A percentile compares a stretch with the other conserved stretches of the same genome.
phyloP scores from a whole-genome alignment of 148 eudicot species.

The Camellia japonica region DNA sequence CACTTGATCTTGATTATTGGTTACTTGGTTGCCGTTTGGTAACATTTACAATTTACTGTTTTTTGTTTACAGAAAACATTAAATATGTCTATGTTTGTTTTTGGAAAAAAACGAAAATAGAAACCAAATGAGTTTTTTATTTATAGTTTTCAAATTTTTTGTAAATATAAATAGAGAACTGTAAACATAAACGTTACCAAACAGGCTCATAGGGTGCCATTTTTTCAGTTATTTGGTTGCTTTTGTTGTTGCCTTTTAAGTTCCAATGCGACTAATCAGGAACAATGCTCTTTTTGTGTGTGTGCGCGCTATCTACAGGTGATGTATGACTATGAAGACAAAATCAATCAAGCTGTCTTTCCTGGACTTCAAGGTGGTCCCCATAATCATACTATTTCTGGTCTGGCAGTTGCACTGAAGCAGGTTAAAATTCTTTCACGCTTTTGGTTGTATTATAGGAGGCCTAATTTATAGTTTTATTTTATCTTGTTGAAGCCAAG shows the following conservation, averaged over 20 bases:
- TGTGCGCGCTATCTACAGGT: constrained; percentile 44
- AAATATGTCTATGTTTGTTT: no score
- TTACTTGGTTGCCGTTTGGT: background rate
- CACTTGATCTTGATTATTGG: background rate
- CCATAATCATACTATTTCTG: constrained; percentile 95
- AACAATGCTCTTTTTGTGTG: background rate
- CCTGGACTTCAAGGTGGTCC: constrained; percentile 99
- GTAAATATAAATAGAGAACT: no score
- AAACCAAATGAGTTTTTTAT: no score
- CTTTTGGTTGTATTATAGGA: background rate
- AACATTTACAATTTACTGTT: background rate
- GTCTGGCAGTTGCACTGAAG: constrained; percentile 89
- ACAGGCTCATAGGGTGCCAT: background rate
- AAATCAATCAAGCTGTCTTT: constrained; percentile 93
- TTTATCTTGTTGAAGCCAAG: background rate
- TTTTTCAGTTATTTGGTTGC: background rate
- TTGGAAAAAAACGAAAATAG: no score
- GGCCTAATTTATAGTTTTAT: background rate
- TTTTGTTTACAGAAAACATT: no score
- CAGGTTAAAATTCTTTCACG: constrained; percentile 50
- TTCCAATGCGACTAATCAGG: background rate
- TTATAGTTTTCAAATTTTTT: no score
- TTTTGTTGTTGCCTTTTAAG: background rate
- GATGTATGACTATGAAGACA: constrained; percentile 90
- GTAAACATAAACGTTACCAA: no score